phyloP scores from a whole-genome alignment of 495 filamentous ascomycete genomes.

The Glarea lozoyensis region DNA sequence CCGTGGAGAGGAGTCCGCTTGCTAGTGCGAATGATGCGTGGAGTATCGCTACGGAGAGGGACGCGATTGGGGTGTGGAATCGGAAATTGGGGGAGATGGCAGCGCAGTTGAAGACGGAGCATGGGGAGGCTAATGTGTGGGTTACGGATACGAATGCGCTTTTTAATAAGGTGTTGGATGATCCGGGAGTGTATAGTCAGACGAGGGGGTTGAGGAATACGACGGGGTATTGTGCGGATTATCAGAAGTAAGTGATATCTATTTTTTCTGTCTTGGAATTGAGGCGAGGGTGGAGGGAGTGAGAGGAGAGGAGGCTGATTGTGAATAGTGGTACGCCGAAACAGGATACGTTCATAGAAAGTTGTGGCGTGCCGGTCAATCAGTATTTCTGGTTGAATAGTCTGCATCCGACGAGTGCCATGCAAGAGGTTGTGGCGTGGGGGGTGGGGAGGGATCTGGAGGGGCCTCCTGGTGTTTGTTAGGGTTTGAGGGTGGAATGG shows the following conservation, averaged over 20 bases:
- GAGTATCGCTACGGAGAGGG: too few species aligned
- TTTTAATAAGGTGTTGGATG: conserved; percentile 47
- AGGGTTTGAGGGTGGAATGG: too few species aligned
- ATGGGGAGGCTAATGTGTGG: conserved; percentile 32
- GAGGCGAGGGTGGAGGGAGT: too few species aligned
- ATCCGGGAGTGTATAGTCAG: conserved; percentile 35
- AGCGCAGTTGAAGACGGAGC: conserved; percentile 24
- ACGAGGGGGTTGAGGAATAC: conserved; percentile 42
- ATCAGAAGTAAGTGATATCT: conserved; percentile 39
- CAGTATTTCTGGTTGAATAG: conserved; percentile 57
- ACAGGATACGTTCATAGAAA: conserved; percentile 34
- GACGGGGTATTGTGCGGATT: conserved; percentile 42
- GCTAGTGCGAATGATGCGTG: too few species aligned
- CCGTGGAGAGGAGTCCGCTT: too few species aligned
- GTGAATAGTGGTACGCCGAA: conserved; percentile 41
- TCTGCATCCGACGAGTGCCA: conserved; percentile 51
- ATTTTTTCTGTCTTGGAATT: conserved; percentile 2
- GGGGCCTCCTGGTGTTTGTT: conserved; percentile 25
- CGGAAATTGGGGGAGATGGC: conserved; percentile 24
- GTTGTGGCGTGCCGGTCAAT: conserved; percentile 43
- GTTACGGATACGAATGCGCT: conserved; percentile 36
- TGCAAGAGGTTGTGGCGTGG: conserved; percentile 47
- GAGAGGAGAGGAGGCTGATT: too few species aligned
- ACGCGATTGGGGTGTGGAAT: conserved; percentile 23
- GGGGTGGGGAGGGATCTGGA: conserved; percentile 35